Conservation (phyloP, 768 basidiomycete species). For the Gyrodon lividus region DNA sequence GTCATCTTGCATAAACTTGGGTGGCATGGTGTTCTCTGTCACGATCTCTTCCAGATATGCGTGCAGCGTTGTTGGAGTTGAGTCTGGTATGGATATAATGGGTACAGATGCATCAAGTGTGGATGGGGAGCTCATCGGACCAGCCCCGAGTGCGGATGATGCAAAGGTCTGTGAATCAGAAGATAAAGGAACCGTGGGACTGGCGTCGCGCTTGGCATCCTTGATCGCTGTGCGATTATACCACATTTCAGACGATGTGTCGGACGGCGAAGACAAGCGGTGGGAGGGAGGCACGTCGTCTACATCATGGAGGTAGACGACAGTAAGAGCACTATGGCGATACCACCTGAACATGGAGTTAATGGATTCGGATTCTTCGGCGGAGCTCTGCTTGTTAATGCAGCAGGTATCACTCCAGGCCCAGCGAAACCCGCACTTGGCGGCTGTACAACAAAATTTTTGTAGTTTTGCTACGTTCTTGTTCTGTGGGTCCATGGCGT, state of each 20-base stretch:
- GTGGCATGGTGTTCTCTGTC: not conserved
- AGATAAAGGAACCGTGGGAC: not conserved
- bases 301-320: constrained; percentile 30
- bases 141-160: not conserved
- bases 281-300: constrained; percentile 14
- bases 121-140: not conserved
- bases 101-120: not conserved
- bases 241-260: not conserved
- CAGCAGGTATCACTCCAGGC: constrained; percentile 32
- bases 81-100: not conserved
- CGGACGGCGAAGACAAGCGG: not conserved
- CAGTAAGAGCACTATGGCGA: constrained; percentile 22
- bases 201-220: not conserved
- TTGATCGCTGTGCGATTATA: not conserved
- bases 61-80: not conserved
- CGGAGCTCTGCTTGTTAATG: constrained; percentile 23
- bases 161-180: not conserved
- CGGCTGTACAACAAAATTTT: constrained; percentile 28
- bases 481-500: constrained; percentile 9
- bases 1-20: constrained; percentile 15
- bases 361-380: constrained; percentile 28
- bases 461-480: constrained; percentile 22
- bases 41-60: not conserved
- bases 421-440: constrained; percentile 32
- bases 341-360: constrained; percentile 33